These are phyloP conservation scores for Paracoccidioides brasiliensis DNA, from an alignment of 2,329 filamentous ascomycete species.

Conservation along the genomic window DNA sequence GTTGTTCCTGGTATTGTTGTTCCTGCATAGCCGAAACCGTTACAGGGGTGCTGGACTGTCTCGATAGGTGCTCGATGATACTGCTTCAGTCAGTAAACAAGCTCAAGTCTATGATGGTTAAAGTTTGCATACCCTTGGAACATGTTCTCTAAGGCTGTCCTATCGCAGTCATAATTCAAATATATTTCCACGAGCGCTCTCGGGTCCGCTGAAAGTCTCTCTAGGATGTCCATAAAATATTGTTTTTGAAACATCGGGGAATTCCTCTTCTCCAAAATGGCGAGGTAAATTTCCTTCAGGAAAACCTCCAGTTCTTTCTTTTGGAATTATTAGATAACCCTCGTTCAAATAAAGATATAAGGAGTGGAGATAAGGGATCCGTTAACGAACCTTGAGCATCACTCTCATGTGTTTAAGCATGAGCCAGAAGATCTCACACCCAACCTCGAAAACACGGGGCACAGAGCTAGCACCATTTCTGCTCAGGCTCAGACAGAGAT, in stretches of 20 bases:
- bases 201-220: constrained; percentile 72
- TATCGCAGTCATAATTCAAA: constrained; percentile 95
- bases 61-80: constrained; percentile 85
- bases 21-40: constrained; percentile 64
- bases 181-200: constrained; percentile 87
- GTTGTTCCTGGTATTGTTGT: constrained; percentile 72
- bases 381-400: constrained; percentile 60
- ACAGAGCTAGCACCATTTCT: constrained; percentile 91
- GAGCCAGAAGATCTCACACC: constrained; percentile 94
- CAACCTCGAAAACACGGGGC: constrained; percentile 84
- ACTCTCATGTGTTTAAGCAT: constrained; percentile 90
- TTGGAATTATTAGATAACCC: constrained; percentile 10
- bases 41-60: constrained; percentile 69
- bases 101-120: neutral
- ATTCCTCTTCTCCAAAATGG: constrained; percentile 74
- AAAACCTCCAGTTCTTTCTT: constrained; percentile 97
- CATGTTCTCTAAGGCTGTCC: constrained; percentile 85
- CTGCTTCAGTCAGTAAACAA: constrained; percentile 24
- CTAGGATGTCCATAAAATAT: constrained; percentile 76
- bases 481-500: constrained; percentile 86
- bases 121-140: constrained; percentile 51
- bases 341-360: neutral
- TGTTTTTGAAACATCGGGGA: constrained; percentile 85
- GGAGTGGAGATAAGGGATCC: neutral
- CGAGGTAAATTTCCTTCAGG: constrained; percentile 90